Conservation (phyloP, 1,139 yeast genomes). For the Candida albicans region DNA sequence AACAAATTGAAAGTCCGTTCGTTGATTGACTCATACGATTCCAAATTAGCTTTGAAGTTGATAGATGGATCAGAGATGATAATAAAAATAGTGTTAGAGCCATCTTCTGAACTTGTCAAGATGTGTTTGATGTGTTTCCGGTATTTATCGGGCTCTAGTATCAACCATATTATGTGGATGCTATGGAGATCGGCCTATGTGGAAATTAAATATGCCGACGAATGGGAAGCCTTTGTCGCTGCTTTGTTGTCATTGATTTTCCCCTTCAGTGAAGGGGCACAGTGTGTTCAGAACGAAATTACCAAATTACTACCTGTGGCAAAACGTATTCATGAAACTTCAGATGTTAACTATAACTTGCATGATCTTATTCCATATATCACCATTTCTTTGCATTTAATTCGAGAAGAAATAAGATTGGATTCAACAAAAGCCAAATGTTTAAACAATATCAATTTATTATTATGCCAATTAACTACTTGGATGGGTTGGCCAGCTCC, state of each 20-base stretch:
- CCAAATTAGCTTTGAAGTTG: slow-evolving; percentile 27
- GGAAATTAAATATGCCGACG: slow-evolving; percentile 41
- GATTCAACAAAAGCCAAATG: slow-evolving; percentile 42
- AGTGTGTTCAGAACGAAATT: slow-evolving; percentile 30
- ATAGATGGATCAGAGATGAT: slow-evolving; percentile 26
- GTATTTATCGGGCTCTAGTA: slow-evolving; percentile 57
- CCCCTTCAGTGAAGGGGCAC: slow-evolving; percentile 34
- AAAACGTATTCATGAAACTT: slow-evolving; percentile 25
- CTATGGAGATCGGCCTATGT: slow-evolving; percentile 63
- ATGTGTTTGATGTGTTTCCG: slow-evolving; percentile 51
- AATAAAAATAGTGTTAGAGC: slow-evolving; percentile 44
- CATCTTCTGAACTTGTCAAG: slow-evolving; percentile 43
- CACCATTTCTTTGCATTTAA: slow-evolving; percentile 68
- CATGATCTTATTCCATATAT: slow-evolving; percentile 59
- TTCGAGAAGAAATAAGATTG: slow-evolving; percentile 72
- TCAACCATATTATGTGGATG: slow-evolving; percentile 58
- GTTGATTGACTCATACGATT: slow-evolving; percentile 27
- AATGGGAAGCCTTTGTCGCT: slow-evolving; percentile 64
- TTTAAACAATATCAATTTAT: slow-evolving; percentile 43
- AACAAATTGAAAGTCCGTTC: slow-evolving; percentile 15
- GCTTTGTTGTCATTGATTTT: slow-evolving; percentile 50
- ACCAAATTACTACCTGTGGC: slow-evolving; percentile 44
- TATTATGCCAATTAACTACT: slow-evolving; percentile 60
- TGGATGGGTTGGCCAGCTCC: slow-evolving; percentile 76
- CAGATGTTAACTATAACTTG: slow-evolving; percentile 38